Evolutionary conservation across 176 grass and related monocot genomes (phyloP).

Genomic region (Alopecurus myosuroides): DNA sequence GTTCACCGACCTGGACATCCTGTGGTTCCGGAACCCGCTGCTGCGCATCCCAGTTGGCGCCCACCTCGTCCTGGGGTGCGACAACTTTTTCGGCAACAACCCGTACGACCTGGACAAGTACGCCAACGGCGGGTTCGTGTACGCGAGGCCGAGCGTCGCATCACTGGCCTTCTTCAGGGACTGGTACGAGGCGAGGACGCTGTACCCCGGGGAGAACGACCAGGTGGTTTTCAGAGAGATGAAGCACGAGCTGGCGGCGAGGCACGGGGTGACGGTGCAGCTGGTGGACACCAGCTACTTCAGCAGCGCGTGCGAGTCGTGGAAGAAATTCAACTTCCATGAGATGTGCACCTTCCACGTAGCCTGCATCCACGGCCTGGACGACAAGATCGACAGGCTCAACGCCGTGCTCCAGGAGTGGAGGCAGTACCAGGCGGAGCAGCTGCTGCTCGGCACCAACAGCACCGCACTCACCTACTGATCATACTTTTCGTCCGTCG

Average conservation of each 20-base stretch:
- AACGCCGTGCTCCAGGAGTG: background rate
- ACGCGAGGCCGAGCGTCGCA: constrained; percentile 3
- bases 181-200: constrained; percentile 25
- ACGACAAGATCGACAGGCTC: background rate
- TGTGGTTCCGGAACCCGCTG: constrained; percentile 52
- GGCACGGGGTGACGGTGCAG: background rate
- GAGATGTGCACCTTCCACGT: constrained; percentile 28
- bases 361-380: background rate
- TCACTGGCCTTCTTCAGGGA: constrained; percentile 6
- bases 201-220: background rate
- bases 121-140: constrained; percentile 44
- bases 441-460: background rate
- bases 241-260: constrained; percentile 16
- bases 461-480: background rate
- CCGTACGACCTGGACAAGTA: constrained; percentile 23
- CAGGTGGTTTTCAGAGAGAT: constrained; percentile 22
- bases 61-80: constrained; percentile 30
- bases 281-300: constrained; percentile 33
- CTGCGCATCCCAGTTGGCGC: constrained; percentile 13
- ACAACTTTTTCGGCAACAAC: background rate
- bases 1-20: constrained; percentile 50
- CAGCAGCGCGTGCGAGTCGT: constrained; percentile 5
- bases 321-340: background rate
- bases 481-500: no score
- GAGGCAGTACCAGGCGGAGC: background rate